Base-by-base conservation (phyloP, 2,329 filamentous ascomycete genomes). In the Orbilia ellipsospora region DNA sequence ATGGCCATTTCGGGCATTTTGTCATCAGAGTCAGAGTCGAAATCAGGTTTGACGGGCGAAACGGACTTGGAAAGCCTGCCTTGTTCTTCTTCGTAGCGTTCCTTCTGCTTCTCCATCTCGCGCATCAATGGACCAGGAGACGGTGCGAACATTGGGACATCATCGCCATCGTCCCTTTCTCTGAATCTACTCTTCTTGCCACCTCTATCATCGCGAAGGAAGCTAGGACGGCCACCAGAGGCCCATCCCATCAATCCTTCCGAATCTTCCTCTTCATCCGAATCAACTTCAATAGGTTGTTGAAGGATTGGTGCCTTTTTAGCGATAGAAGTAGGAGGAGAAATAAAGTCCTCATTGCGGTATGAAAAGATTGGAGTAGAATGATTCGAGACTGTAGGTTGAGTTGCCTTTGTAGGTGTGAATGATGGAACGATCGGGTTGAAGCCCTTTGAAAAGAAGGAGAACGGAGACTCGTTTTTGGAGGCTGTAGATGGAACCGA, bases 221-320 rank as follows among this genome's bases (percentile, higher is more conserved):
- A 88, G n/a, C 85, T 85, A 18, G 87, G 82, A 26, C 89, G 88
- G 15, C 89, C 89, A 76, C 90, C 86, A 2, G 87, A 85, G 74
- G 89, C 88, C 70, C 90, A 86, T 8, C 82, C 80, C 15, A 82
- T 82, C 18, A 59, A 16, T 8, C 36, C 52, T 36, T 63, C 68
- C 20, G 10, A 59, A 16, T 54, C 69, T 40, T 73, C 69, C 16
- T 54, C 69, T 40, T 36, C 31, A 4, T 73, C 69, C 82, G 77
- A 84, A 82, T 78, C 85, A 84, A 70, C 77, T 81, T 72, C 77
- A 83, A 69, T 88, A 20, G 42, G 85, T 0, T 92, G 91, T 45
- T 86, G 86, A 8, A 94, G 83, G 77, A 97, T 96, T 0, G 93
- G 91, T 65, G 97, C 87, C 8, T 93, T 93, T 83, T 95, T 97